phyloP scores from a whole-genome alignment of 495 filamentous ascomycete species.

The Chaetomium cochliodes region DNA sequence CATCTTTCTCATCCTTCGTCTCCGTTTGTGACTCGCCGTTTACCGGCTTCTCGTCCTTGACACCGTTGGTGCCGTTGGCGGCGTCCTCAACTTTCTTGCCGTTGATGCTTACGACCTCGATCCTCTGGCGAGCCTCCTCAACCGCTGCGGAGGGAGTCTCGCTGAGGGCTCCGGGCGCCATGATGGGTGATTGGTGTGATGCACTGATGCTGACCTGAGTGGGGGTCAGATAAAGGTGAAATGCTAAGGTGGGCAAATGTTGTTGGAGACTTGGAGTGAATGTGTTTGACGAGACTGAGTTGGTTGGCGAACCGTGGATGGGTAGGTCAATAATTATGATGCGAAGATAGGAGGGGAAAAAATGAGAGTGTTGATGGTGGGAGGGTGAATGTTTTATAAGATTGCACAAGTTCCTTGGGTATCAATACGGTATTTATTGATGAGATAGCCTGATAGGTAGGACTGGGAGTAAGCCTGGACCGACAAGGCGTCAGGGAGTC shows the following conservation, averaged over 20 bases:
- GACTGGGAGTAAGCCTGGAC: background rate
- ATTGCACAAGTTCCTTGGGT: no score
- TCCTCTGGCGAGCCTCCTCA: background rate
- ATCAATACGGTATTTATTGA: no score
- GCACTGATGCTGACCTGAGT: background rate
- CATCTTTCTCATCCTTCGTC: background rate
- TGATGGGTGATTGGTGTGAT: background rate
- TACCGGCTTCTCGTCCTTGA: background rate
- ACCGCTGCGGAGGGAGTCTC: background rate
- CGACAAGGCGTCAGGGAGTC: background rate
- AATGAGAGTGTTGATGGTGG: background rate
- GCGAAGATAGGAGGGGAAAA: background rate
- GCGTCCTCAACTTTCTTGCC: background rate
- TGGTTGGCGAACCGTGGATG: background rate
- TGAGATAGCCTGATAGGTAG: no score
- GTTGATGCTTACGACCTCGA: background rate
- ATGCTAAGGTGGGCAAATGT: background rate
- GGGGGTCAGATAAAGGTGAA: background rate
- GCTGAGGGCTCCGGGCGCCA: constrained; percentile 15
- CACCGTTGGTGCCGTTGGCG: background rate
- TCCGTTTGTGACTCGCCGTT: background rate
- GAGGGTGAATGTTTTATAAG: background rate
- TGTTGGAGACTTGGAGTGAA: no score
- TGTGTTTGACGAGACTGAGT: background rate
- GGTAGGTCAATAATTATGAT: background rate